Evolutionary conservation across 2,329 filamentous ascomycete species (phyloP).

Genomic region (Claviceps sp.): DNA sequence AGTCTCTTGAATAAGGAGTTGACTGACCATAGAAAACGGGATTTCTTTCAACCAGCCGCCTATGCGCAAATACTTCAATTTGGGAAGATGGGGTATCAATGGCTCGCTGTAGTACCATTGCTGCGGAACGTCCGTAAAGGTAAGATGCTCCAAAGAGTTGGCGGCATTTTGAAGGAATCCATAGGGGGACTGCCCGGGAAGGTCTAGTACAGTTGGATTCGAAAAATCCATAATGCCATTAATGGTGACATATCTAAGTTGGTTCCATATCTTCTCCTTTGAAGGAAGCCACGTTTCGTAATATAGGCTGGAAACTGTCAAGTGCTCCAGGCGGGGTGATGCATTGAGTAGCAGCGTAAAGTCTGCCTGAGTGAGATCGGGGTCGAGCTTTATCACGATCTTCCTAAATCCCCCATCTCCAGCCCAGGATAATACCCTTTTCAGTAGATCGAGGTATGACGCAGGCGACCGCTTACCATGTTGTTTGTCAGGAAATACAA

Average conservation of each 20-base stretch:
- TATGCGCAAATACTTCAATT: conserved; percentile 18
- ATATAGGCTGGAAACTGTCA: conserved; percentile 11
- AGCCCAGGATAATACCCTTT: conserved; percentile 19
- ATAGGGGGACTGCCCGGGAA: conserved; percentile 3
- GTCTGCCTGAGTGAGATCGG: conserved; percentile 15
- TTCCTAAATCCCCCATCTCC: conserved; percentile 16
- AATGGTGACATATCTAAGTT: conserved; percentile 7
- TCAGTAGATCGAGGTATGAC: conserved; percentile 11
- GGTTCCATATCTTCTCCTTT: conserved; percentile 4
- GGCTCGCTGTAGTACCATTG: conserved; percentile 8
- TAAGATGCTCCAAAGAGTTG: conserved; percentile 9
- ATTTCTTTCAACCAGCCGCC: conserved; percentile 7
- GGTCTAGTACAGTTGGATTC: background rate
- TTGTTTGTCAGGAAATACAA: conserved; percentile 12
- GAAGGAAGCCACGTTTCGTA: background rate
- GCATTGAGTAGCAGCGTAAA: conserved; percentile 14
- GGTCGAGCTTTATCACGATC: conserved; percentile 14
- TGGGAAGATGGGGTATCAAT: conserved; percentile 13
- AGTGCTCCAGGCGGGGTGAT: conserved; percentile 14
- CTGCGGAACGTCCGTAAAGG: conserved; percentile 12
- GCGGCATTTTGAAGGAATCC: conserved; percentile 9
- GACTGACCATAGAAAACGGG: too few relatives aligned
- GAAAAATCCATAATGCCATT: background rate
- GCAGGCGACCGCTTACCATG: conserved; percentile 11
- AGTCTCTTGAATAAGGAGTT: background rate